A percentile compares a stretch with the other conserved stretches of the same genome.
These are phyloP conservation scores for Dalbergia cochinchinensis DNA, from an alignment of 306 rosid genomes.

Conservation along the genomic window DNA sequence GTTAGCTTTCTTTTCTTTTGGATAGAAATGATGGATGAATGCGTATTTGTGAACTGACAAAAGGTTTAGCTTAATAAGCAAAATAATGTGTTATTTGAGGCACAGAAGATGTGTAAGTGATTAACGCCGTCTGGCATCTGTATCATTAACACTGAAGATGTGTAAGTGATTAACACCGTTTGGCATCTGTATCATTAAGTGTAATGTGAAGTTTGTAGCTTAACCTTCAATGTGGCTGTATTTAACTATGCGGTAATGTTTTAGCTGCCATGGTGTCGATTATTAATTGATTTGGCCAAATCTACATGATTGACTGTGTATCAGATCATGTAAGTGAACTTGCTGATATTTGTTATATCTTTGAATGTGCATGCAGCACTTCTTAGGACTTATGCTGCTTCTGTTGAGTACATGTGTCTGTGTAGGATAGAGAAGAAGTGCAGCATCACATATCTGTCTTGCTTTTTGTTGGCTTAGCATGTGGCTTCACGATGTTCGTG, in stretches of 20 bases:
- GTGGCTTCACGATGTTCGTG: constrained; percentile 70
- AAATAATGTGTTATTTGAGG: background rate
- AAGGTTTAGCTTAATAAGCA: background rate
- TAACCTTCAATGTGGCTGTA: background rate
- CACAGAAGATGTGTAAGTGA: background rate
- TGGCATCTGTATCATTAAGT: background rate
- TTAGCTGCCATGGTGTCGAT: background rate
- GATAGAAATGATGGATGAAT: background rate
- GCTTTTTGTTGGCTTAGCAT: constrained; percentile 72
- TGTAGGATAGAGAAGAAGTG: constrained; percentile 77
- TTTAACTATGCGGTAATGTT: constrained; percentile 11
- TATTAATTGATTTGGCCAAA: background rate
- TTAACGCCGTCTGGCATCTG: background rate
- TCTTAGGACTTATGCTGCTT: background rate
- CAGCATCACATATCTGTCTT: constrained; percentile 76
- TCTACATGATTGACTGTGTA: background rate
- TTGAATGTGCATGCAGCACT: background rate
- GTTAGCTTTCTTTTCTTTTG: constrained; percentile 48
- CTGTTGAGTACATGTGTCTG: constrained; percentile 1
- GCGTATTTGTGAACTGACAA: background rate
- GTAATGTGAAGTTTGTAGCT: background rate
- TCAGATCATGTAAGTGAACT: background rate
- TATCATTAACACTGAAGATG: background rate
- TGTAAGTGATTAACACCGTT: no score
- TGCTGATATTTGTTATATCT: background rate